Percentiles rank a stretch among this genome's conserved stretches.
phyloP scores from a whole-genome alignment of 495 filamentous ascomycete species.

The Podospora didyma region DNA sequence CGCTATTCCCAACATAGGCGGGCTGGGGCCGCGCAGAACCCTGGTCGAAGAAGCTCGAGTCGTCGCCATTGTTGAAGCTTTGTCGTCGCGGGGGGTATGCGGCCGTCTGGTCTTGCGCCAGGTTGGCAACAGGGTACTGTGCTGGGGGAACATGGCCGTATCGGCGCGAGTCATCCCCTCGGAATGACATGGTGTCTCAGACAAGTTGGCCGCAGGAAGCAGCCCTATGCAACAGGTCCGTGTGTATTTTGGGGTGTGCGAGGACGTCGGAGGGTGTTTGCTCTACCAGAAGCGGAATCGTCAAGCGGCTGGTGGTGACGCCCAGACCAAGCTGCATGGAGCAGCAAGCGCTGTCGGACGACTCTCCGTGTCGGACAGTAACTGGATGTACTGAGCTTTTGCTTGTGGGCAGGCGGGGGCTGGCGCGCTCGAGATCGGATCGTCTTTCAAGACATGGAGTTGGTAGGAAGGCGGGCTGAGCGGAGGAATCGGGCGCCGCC shows the following conservation, averaged over 20 bases:
- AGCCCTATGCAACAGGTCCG: too few relatives aligned
- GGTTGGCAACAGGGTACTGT: conserved; percentile 47
- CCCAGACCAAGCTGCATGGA: neutral
- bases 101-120: conserved; percentile 26
- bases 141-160: conserved; percentile 56
- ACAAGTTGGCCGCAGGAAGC: neutral
- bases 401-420: neutral
- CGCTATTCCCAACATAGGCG: conserved; percentile 13
- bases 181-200: conserved; percentile 47
- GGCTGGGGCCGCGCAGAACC: conserved; percentile 13
- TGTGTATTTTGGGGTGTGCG: neutral
- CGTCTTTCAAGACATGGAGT: too few relatives aligned
- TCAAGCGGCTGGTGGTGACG: neutral
- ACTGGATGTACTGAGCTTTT: too few relatives aligned
- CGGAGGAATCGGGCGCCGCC: too few relatives aligned
- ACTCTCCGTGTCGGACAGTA: neutral
- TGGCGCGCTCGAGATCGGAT: neutral
- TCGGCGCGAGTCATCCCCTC: conserved; percentile 50
- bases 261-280: neutral
- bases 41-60: conserved; percentile 52
- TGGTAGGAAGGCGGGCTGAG: too few relatives aligned
- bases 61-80: conserved; percentile 80
- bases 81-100: conserved; percentile 52
- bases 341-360: neutral
- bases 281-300: neutral